Conservation (phyloP, 352 stramenopile species). For the Globisporangium okanoganense region DNA sequence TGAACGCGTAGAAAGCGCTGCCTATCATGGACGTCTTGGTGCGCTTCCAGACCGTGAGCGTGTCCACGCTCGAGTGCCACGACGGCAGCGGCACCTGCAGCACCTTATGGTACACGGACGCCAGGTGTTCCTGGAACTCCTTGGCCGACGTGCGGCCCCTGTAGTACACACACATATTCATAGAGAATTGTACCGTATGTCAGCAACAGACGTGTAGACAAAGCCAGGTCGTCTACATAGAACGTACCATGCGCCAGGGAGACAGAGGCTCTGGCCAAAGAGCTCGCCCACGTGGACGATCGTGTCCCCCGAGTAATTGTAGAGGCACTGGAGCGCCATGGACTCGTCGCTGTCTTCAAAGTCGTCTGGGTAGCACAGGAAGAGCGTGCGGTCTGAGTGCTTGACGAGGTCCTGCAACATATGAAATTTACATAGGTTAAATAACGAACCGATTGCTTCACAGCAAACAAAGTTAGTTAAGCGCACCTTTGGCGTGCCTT, state of each 20-base stretch:
- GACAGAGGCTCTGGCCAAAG: slow-evolving; percentile 85
- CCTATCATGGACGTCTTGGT: slow-evolving; percentile 89
- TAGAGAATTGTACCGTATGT: neutral
- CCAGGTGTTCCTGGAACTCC: slow-evolving; percentile 90
- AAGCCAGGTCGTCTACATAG: neutral
- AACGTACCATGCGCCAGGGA: slow-evolving; percentile 82
- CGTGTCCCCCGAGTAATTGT: slow-evolving; percentile 88
- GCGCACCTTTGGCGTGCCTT: slow-evolving; percentile 66
- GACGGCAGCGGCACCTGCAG: slow-evolving; percentile 87
- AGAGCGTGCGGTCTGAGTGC: slow-evolving; percentile 81
- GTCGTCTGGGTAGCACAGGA: slow-evolving; percentile 94
- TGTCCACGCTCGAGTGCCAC: slow-evolving; percentile 93
- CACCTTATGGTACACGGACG: slow-evolving; percentile 92
- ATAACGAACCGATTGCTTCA: neutral
- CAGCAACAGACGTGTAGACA: neutral
- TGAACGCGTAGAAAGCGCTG: slow-evolving; percentile 71
- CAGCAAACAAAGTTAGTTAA: too few relatives aligned
- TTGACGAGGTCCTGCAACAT: slow-evolving; percentile 51
- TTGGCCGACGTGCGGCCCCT: slow-evolving; percentile 89
- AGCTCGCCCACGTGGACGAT: slow-evolving; percentile 94
- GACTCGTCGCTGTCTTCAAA: slow-evolving; percentile 84
- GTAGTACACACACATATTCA: slow-evolving; percentile 2
- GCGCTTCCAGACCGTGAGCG: slow-evolving; percentile 93
- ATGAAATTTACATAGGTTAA: neutral
- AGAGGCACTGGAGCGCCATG: slow-evolving; percentile 87